Evolutionary conservation across 495 filamentous ascomycete species (phyloP).

Genomic region (Penicillium canescens): DNA sequence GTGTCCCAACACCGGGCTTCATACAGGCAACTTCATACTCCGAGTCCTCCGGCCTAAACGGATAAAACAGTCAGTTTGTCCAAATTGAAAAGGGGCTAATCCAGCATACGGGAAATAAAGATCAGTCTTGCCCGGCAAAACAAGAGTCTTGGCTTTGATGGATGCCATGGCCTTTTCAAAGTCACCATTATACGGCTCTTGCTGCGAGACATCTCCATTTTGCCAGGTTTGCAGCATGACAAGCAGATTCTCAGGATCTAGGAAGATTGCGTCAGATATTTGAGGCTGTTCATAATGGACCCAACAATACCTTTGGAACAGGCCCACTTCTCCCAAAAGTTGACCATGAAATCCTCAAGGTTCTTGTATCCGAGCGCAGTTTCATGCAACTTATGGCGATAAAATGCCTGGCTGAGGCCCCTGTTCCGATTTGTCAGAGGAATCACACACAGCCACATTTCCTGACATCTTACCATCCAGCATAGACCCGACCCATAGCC

Average conservation of each 20-base stretch:
- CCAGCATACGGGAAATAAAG: conserved; percentile 68
- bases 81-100: too few relatives aligned
- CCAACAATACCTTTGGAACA: conserved; percentile 53
- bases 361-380: conserved; percentile 57
- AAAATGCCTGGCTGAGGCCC: conserved; percentile 73
- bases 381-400: conserved; percentile 65
- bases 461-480: conserved; percentile 56
- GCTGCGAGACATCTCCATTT: conserved; percentile 61
- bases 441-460: not conserved
- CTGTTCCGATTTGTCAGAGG: conserved; percentile 18
- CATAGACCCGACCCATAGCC: conserved; percentile 70
- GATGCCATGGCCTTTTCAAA: conserved; percentile 64
- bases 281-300: not conserved
- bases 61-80: conserved; percentile 11
- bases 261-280: conserved; percentile 9
- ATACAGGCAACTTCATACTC: conserved; percentile 67
- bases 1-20: conserved; percentile 58
- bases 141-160: conserved; percentile 67
- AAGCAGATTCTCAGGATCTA: conserved; percentile 67
- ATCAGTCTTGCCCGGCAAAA: conserved; percentile 66
- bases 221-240: conserved; percentile 76
- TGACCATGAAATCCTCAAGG: conserved; percentile 68
- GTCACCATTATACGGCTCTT: conserved; percentile 64
- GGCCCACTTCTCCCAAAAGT: conserved; percentile 75
- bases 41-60: conserved; percentile 61